Base-by-base conservation (phyloP, 2,329 filamentous ascomycete species). In the Fusarium heterosporum region DNA sequence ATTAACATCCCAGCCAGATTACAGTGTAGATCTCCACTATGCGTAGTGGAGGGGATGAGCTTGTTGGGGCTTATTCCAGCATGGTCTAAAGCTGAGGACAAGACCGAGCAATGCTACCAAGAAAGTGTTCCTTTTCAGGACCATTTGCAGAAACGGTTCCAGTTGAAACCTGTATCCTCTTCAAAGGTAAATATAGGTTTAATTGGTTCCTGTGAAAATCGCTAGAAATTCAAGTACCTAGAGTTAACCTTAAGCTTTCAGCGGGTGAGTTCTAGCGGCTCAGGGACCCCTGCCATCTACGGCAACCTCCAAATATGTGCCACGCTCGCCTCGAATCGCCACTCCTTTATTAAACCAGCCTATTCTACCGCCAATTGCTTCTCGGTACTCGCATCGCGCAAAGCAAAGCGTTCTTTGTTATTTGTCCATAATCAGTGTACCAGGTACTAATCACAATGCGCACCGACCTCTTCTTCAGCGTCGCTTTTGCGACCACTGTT, bases 401-500 rank as follows among this genome's bases (percentile, higher is more conserved):
- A 46, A 42, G 40, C 51, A 52, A 49, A 29, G 41, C 17, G 19
- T 47, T 14, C 34, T 45, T 25, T 3, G n/a, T 39, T 52, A 25
- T 39, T 40, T 19, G 32, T 58, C 26, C 16, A 8, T 28, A 59
- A 38, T 47, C 29, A 34, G 19, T 34, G 46, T 43, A 39, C 29
- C 50, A 48, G 40, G 36, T 51, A 55, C 47, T 36, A 7, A 9
- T 47, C 17, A 65, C 55, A 56, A 78, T 78, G 76, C 74, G 73
- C 59, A 41, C 72, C 39, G 52, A 60, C 34, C 32, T 70, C 45
- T 51, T 84, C 29, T 65, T 81, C 55, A 71, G 74, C 51, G 66
- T 79, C 42, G 76, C 78, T 53, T 72, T 87, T 43, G 77, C 79
- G 46, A 77, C 80, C 61, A 68, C 77, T 25, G 83, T 76, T 39